phyloP scores from a whole-genome alignment of 2,329 filamentous ascomycete species.

The Coniochaeta sp. region DNA sequence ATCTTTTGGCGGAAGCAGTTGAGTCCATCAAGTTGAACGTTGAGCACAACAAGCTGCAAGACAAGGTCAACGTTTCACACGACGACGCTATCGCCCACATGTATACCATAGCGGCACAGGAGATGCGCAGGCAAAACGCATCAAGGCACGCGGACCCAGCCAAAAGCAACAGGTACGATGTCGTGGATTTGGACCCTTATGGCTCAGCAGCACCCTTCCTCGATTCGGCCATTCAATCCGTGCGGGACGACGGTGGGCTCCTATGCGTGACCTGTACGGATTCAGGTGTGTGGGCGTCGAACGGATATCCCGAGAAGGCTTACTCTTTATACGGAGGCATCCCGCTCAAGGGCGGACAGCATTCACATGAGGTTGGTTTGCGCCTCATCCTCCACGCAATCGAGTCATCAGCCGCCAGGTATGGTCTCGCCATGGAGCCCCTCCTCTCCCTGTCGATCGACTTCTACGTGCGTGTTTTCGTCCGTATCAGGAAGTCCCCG shows the following conservation, averaged over 20 bases:
- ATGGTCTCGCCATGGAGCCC: slow-evolving; percentile 84
- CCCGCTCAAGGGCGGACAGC: slow-evolving; percentile 75
- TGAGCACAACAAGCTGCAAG: slow-evolving; percentile 68
- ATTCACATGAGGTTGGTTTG: slow-evolving; percentile 84
- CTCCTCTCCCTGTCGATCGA: slow-evolving; percentile 91
- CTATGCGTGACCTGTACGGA: slow-evolving; percentile 96
- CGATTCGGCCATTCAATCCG: slow-evolving; percentile 79
- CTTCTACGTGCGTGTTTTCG: slow-evolving; percentile 87
- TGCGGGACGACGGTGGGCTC: slow-evolving; percentile 77
- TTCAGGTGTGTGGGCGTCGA: slow-evolving; percentile 88
- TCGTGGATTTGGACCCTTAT: slow-evolving; percentile 95
- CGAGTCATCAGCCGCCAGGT: slow-evolving; percentile 71
- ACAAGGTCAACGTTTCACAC: slow-evolving; percentile 64
- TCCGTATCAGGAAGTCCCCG: slow-evolving; percentile 72
- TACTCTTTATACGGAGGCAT: slow-evolving; percentile 87
- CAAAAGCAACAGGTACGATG: slow-evolving; percentile 63
- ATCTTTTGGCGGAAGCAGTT: slow-evolving; percentile 71
- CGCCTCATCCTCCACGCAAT: slow-evolving; percentile 80
- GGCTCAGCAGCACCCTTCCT: slow-evolving; percentile 90
- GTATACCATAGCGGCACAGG: slow-evolving; percentile 63
- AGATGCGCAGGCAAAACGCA: slow-evolving; percentile 34
- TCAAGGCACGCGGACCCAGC: slow-evolving; percentile 28
- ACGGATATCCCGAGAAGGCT: slow-evolving; percentile 89
- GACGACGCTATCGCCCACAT: slow-evolving; percentile 88
- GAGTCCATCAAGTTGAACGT: slow-evolving; percentile 80